A percentile compares a stretch with the other conserved stretches of the same genome.
phyloP scores from a whole-genome alignment of 2,329 filamentous ascomycete genomes.

The Penicillium griseofulvum region DNA sequence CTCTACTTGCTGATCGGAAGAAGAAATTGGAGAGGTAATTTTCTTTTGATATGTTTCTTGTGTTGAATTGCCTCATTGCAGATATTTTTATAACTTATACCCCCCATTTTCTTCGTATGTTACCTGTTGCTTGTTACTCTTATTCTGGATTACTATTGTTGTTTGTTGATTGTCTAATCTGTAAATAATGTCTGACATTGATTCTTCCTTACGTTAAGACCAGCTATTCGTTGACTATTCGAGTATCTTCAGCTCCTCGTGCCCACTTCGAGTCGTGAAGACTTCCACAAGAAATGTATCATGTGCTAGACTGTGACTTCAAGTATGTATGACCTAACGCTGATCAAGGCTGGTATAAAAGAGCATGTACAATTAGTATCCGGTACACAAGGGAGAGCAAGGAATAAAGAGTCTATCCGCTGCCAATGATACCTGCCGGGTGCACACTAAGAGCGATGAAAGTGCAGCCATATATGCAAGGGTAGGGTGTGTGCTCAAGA shows the following conservation, averaged over 20 bases:
- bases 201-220: neutral
- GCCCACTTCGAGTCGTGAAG: neutral
- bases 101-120: slow-evolving; percentile 4
- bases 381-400: neutral
- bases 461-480: neutral
- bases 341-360: neutral
- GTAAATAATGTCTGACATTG: neutral
- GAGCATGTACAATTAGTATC: neutral
- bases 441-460: neutral
- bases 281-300: neutral
- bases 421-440: neutral
- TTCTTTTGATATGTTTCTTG: neutral
- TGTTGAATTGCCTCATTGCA: neutral
- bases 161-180: neutral
- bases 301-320: neutral
- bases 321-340: slow-evolving; percentile 10
- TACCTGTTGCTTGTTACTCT: neutral
- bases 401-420: neutral
- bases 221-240: neutral
- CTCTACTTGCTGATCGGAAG: slow-evolving; percentile 59
- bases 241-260: neutral
- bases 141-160: neutral
- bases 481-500: neutral
- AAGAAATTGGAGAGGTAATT: slow-evolving; percentile 34
- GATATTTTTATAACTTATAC: slow-evolving; percentile 7